phyloP scores from a whole-genome alignment of 2,329 filamentous ascomycete species.

The Epichloe hybrida region DNA sequence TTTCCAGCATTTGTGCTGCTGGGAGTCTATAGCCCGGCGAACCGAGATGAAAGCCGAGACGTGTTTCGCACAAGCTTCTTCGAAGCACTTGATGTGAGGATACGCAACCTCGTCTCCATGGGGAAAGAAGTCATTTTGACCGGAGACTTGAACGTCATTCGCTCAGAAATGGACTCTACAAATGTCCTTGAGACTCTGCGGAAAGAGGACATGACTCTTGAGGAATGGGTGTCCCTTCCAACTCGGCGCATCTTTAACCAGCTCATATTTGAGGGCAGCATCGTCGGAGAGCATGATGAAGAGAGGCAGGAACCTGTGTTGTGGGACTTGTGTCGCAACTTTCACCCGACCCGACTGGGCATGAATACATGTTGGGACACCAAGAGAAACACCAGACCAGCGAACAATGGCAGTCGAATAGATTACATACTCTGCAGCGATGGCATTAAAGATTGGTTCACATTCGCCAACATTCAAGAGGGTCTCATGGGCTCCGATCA shows the following conservation, averaged over 20 bases:
- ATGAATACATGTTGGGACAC: constrained; percentile 99
- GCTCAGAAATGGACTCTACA: constrained; percentile 61
- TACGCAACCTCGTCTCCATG: constrained; percentile 67
- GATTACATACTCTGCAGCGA: constrained; percentile 83
- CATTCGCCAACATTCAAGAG: constrained; percentile 76
- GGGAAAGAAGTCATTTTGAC: constrained; percentile 79
- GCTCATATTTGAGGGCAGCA: constrained; percentile 59
- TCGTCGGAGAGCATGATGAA: constrained; percentile 52
- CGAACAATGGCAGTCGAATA: constrained; percentile 84
- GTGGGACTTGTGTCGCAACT: constrained; percentile 72
- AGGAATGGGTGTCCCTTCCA: constrained; percentile 60
- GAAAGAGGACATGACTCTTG: constrained; percentile 53
- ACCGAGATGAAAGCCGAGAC: constrained; percentile 69
- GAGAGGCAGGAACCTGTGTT: constrained; percentile 58
- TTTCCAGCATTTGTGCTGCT: constrained; percentile 91
- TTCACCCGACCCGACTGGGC: constrained; percentile 63
- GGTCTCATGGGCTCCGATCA: constrained; percentile 92
- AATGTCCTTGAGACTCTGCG: constrained; percentile 57
- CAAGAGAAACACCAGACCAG: constrained; percentile 86
- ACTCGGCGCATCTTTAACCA: constrained; percentile 74
- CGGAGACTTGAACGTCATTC: constrained; percentile 75
- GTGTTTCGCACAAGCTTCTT: constrained; percentile 74
- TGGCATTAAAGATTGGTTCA: constrained; percentile 68
- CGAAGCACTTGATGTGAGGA: constrained; percentile 63
- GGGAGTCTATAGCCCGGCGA: constrained; percentile 84